phyloP scores from a whole-genome alignment of 805 yeast genomes.

The Blastobotrys mokoenaii region DNA sequence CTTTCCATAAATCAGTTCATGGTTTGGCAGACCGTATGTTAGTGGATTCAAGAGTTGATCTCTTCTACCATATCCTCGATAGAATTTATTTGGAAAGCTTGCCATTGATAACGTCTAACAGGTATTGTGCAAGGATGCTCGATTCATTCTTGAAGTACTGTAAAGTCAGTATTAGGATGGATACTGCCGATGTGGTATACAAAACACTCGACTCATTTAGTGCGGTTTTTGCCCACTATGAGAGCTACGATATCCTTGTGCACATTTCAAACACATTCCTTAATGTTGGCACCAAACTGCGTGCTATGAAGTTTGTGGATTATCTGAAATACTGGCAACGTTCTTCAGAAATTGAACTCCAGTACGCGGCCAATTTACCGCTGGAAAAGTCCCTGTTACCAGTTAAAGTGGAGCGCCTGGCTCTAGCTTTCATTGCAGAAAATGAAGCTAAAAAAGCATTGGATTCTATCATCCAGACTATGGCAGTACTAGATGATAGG shows the following conservation, averaged over 20 bases:
- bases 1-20: neutral
- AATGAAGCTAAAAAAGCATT: neutral
- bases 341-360: constrained; percentile 3
- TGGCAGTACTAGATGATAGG: neutral
- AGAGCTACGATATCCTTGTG: neutral
- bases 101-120: neutral
- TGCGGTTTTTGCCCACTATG: neutral
- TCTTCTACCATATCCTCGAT: neutral
- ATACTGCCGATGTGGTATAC: neutral
- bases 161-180: neutral
- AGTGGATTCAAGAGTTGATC: neutral
- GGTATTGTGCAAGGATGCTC: neutral
- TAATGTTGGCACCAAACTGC: constrained; percentile 3
- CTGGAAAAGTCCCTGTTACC: neutral
- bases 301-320: neutral
- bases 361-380: neutral
- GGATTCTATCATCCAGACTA: neutral
- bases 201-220: neutral
- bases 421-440: neutral
- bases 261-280: constrained; percentile 5
- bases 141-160: neutral
- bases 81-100: neutral
- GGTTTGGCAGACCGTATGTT: neutral
- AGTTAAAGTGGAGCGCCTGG: constrained; percentile 3
- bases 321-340: constrained; percentile 4